Conservation (phyloP, 2,329 filamentous ascomycete genomes). For the Byssoonygena ceratinophila region DNA sequence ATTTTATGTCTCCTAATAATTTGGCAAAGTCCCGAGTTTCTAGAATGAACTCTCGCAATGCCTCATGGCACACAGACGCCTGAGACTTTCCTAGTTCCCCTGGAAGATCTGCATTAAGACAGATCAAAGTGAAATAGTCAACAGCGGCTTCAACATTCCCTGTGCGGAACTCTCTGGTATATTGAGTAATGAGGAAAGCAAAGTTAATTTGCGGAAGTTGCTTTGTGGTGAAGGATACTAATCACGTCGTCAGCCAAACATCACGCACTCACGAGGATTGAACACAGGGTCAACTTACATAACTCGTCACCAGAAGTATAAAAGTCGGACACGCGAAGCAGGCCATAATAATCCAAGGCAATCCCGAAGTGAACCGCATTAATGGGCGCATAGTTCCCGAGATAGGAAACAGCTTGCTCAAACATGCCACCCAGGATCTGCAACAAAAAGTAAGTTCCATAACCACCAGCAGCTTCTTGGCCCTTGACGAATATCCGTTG, state of each 20-base stretch:
- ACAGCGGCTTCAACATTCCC: slow-evolving; percentile 81
- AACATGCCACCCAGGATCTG: slow-evolving; percentile 87
- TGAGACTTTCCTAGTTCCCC: slow-evolving; percentile 67
- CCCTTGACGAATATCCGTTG: slow-evolving; percentile 81
- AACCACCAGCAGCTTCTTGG: slow-evolving; percentile 65
- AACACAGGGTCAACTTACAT: slow-evolving; percentile 34
- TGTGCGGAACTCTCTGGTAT: slow-evolving; percentile 89
- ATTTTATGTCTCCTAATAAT: slow-evolving; percentile 79
- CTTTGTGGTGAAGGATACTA: slow-evolving; percentile 47
- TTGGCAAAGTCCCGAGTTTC: slow-evolving; percentile 94
- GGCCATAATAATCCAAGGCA: slow-evolving; percentile 75
- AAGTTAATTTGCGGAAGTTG: slow-evolving; percentile 76
- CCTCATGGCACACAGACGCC: slow-evolving; percentile 76
- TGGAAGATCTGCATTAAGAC: slow-evolving; percentile 73
- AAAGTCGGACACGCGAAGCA: slow-evolving; percentile 78
- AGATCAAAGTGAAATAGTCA: slow-evolving; percentile 86
- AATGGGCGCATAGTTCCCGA: slow-evolving; percentile 84
- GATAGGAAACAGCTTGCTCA: slow-evolving; percentile 80
- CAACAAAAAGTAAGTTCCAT: slow-evolving; percentile 87
- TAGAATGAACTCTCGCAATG: slow-evolving; percentile 84
- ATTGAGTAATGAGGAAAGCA: slow-evolving; percentile 83
- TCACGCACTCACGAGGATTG: neutral
- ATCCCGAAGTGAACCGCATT: slow-evolving; percentile 93
- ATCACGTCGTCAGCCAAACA: slow-evolving; percentile 14
- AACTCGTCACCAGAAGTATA: slow-evolving; percentile 61